Percentiles rank a stretch among this genome's conserved stretches.
phyloP scores from a whole-genome alignment of 2,329 filamentous ascomycete genomes.

The Leptosphaerulina australis region DNA sequence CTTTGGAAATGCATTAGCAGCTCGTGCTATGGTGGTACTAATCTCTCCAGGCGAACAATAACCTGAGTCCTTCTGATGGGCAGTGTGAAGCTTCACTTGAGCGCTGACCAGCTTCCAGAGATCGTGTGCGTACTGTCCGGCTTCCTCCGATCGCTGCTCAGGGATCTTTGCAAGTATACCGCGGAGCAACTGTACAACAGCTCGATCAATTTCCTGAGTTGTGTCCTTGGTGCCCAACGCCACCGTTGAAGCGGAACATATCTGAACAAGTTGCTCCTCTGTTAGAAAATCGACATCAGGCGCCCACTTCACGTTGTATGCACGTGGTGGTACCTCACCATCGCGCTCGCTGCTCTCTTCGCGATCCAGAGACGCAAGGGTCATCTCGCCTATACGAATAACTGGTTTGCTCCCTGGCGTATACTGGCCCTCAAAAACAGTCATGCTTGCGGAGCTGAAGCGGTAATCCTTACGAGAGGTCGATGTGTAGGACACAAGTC shows the following conservation, averaged over 20 bases:
- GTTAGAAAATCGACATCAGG: background rate
- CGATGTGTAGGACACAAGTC: background rate
- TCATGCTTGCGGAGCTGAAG: background rate
- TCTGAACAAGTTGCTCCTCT: background rate
- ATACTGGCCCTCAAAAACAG: background rate
- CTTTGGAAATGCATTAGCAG: background rate
- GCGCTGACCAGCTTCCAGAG: background rate
- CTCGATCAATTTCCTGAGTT: background rate
- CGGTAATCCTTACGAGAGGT: background rate
- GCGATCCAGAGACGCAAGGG: background rate
- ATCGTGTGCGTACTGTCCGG: background rate
- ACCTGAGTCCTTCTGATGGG: too few species aligned
- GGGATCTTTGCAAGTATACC: background rate
- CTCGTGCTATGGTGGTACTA: background rate
- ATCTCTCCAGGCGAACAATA: background rate
- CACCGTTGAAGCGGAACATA: background rate
- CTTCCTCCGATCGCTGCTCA: background rate
- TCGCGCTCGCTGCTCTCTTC: background rate
- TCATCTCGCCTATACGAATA: background rate
- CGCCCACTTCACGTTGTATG: background rate
- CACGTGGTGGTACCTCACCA: background rate
- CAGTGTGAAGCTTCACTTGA: too few species aligned
- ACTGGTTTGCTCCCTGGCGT: background rate
- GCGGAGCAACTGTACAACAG: background rate
- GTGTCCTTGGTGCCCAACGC: background rate